phyloP scores from a whole-genome alignment of 2,329 filamentous ascomycete genomes.

The Ophiostoma sp. region DNA sequence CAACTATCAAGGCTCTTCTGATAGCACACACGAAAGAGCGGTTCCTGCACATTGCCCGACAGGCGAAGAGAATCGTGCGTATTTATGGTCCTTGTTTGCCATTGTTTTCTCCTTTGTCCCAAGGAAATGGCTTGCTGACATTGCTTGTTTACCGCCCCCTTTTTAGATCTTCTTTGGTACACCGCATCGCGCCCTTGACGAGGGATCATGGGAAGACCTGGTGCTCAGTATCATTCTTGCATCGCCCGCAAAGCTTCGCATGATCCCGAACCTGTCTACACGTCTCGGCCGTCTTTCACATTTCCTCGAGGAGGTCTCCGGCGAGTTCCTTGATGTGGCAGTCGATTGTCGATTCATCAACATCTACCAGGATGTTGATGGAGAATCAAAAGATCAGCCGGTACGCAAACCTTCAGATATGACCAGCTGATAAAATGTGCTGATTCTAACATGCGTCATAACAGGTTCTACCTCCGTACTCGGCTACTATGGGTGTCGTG shows the following conservation, averaged over 20 bases:
- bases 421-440: neutral
- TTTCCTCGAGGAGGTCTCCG: neutral
- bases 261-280: neutral
- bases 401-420: neutral
- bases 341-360: neutral
- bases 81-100: neutral
- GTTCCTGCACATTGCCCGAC: neutral
- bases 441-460: neutral
- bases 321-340: neutral
- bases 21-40: neutral
- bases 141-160: neutral
- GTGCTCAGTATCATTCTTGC: slow-evolving; percentile 10
- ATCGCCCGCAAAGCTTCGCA: slow-evolving; percentile 1
- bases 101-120: neutral
- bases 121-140: neutral
- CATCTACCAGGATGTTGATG: neutral
- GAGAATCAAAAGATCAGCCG: neutral
- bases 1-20: neutral
- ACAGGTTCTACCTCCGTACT: slow-evolving; percentile 7
- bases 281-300: neutral
- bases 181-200: slow-evolving; percentile 11
- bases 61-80: slow-evolving; percentile 12
- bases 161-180: slow-evolving; percentile 16
- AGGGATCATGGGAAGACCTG: slow-evolving; percentile 10
- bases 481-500: slow-evolving; percentile 10